phyloP scores from a whole-genome alignment of 1,284 basidiomycete genomes.

The Ceratobasidium sp. region DNA sequence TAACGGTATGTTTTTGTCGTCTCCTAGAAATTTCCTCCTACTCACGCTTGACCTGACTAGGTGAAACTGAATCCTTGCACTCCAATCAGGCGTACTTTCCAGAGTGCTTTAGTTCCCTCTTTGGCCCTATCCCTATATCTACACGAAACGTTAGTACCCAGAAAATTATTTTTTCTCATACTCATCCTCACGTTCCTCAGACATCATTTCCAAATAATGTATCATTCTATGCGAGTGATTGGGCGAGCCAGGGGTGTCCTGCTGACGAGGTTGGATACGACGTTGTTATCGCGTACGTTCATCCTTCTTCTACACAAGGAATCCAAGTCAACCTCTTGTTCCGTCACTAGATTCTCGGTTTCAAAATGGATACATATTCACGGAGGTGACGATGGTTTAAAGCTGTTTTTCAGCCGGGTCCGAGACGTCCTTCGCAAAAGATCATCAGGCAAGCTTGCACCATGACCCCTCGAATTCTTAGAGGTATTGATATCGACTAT shows the following conservation, averaged over 20 bases:
- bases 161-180: constrained; percentile 41
- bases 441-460: constrained; percentile 53
- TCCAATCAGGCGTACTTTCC: constrained; percentile 67
- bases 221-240: constrained; percentile 71
- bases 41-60: neutral
- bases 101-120: constrained; percentile 71
- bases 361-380: constrained; percentile 89
- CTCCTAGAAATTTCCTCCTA: neutral
- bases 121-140: constrained; percentile 74
- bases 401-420: constrained; percentile 67
- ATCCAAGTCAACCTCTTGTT: neutral
- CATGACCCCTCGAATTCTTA: too few relatives aligned
- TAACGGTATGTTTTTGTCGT: neutral
- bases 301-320: neutral
- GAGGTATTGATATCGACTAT: too few relatives aligned
- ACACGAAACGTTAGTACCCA: constrained; percentile 39
- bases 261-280: constrained; percentile 70
- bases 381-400: constrained; percentile 70
- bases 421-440: constrained; percentile 62
- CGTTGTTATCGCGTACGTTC: constrained; percentile 72
- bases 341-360: constrained; percentile 69
- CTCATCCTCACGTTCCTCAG: constrained; percentile 44
- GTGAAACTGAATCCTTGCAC: neutral
- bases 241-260: constrained; percentile 64
- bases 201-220: constrained; percentile 75